phyloP scores from a whole-genome alignment of 495 filamentous ascomycete species.

The Podospora anserina region DNA sequence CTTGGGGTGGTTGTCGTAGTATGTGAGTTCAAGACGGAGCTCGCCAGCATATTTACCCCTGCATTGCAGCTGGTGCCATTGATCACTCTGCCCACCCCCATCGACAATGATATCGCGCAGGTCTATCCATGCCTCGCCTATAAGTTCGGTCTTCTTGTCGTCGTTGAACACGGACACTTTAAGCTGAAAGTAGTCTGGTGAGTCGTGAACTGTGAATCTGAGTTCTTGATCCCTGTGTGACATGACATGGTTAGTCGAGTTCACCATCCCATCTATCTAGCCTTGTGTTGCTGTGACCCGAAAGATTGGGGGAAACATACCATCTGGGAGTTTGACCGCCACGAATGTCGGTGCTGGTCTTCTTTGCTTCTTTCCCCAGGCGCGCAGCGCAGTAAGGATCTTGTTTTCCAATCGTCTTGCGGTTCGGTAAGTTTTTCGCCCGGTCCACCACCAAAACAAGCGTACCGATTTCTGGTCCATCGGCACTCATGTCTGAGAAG shows the following conservation, averaged over 20 bases:
- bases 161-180: slow-evolving; percentile 98
- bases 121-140: slow-evolving; percentile 88
- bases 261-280: not conserved
- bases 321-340: slow-evolving; percentile 95
- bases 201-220: slow-evolving; percentile 93
- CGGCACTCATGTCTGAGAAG: slow-evolving; percentile 90
- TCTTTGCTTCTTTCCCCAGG: slow-evolving; percentile 95
- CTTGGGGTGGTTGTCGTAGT: slow-evolving; percentile 85
- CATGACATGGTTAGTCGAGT: slow-evolving; percentile 15
- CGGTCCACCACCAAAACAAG: slow-evolving; percentile 88
- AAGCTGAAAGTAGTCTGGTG: slow-evolving; percentile 87
- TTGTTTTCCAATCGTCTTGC: slow-evolving; percentile 96
- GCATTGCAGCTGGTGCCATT: slow-evolving; percentile 84
- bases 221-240: slow-evolving; percentile 87
- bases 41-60: slow-evolving; percentile 94
- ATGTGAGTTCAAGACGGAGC: slow-evolving; percentile 91
- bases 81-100: slow-evolving; percentile 87
- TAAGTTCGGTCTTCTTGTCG: slow-evolving; percentile 92
- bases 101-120: slow-evolving; percentile 75
- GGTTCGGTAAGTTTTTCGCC: slow-evolving; percentile 93
- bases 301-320: slow-evolving; percentile 48
- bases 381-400: slow-evolving; percentile 94
- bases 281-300: slow-evolving; percentile 7
- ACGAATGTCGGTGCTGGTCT: slow-evolving; percentile 89
- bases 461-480: slow-evolving; percentile 91